Evolutionary conservation across 805 yeast species (phyloP), one percentile per base, ranked within the genome.

Genomic region (Helenozyma rhizophorensis): DNA sequence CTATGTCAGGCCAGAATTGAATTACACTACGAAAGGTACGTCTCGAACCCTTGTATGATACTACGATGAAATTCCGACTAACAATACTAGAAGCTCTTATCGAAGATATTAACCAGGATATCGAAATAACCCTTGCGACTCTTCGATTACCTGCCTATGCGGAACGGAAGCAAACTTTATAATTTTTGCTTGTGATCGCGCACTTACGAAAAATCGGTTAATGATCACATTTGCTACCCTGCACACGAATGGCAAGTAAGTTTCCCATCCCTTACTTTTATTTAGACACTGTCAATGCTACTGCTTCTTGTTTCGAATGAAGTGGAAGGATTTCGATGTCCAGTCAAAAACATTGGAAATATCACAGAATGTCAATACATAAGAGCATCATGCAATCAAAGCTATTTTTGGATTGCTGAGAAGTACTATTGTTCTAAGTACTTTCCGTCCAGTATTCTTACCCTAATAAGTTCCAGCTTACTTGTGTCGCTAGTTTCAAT

Each of bases 1-100:
- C 0, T 90, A 84, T 56, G 76, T 93, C 23, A 74, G 99, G 44
- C 95, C 96, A 1, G 97, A 93, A 55, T 67, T 86, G 44, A 75
- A 89, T 53, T 93, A 88, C 52, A 81, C 85, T 7, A 78, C 95
- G 2, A 65, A 74, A 42, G 64, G 66, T 59, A 45, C 25, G 66
- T 51, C 16, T 14, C 9, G 14, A 8, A 14, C 32, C 6, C 19
- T 15, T 6, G 5, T 2, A 12, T 12, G 14, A 11, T 11, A 10
- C 4, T n/a, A 14, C 13, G 11, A 5, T 6, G 14, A 23, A 23
- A 6, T 23, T 23, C 14, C 14, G 25, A 23, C 56, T 51, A 54
- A 54, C 54, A n/a, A 12, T 5, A 14, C 7, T 56, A 46, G 96
- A 93, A 42, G 95, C 90, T 1, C 64, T 93, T 43, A 85, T 89